These are phyloP conservation scores for Fraxinus latifolia DNA, from an alignment of 305 asterid genomes.

Conservation along the genomic window DNA sequence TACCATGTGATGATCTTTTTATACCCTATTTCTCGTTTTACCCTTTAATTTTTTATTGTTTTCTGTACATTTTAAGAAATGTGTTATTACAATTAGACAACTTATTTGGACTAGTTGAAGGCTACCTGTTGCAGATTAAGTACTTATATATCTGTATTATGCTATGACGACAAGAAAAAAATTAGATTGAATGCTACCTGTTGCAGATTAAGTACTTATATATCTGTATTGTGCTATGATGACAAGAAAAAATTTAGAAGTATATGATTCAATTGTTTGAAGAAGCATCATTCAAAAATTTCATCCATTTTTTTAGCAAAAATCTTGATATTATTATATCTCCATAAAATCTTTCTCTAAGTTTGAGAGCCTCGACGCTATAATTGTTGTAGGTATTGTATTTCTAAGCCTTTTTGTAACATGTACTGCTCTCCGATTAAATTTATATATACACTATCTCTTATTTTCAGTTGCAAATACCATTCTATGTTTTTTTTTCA, in stretches of 20 bases:
- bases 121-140: too few relatives aligned
- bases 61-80: neutral
- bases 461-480: conserved; percentile 10
- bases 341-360: neutral
- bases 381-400: neutral
- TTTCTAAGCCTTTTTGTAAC: neutral
- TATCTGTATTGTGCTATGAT: neutral
- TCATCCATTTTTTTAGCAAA: neutral
- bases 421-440: neutral
- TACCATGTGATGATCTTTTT: neutral
- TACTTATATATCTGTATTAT: too few relatives aligned
- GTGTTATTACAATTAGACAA: neutral
- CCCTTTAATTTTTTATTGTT: neutral
- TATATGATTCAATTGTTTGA: neutral
- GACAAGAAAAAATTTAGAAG: neutral
- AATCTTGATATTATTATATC: neutral
- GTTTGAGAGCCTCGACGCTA: neutral
- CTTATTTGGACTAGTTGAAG: neutral
- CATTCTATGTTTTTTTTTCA: conserved; percentile 13
- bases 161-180: too few relatives aligned
- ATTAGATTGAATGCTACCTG: neutral
- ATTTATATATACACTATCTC: neutral
- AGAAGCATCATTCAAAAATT: neutral
- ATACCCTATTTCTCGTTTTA: neutral
- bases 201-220: neutral